These are phyloP conservation scores for Emericellopsis atlantica DNA, from an alignment of 2,329 filamentous ascomycete species.

Conservation along the genomic window DNA sequence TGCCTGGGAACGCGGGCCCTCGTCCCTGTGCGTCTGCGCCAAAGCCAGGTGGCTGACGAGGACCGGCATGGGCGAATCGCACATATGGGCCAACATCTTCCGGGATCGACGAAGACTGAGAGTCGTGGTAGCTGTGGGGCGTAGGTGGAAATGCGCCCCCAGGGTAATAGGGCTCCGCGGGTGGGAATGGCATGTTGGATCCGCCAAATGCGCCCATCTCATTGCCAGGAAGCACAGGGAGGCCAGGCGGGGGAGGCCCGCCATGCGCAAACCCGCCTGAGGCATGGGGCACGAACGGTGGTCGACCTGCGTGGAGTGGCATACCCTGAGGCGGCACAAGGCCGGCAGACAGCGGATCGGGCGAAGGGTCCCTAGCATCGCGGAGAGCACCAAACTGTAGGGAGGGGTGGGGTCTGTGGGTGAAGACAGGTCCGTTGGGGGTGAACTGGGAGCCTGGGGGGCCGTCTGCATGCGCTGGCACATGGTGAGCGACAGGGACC, in stretches of 20 bases:
- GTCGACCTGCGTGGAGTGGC: constrained; percentile 17
- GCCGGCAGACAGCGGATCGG: constrained; percentile 29
- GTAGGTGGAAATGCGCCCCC: constrained; percentile 26
- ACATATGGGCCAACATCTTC: constrained; percentile 29
- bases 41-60: constrained; percentile 18
- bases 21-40: constrained; percentile 16
- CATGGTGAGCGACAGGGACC: background rate
- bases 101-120: constrained; percentile 39
- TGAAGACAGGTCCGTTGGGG: too few relatives aligned
- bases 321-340: constrained; percentile 37
- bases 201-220: constrained; percentile 23
- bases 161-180: constrained; percentile 26
- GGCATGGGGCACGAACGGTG: constrained; percentile 17
- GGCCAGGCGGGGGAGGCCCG: constrained; percentile 20
- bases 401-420: constrained; percentile 20
- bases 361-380: constrained; percentile 45
- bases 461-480: too few relatives aligned
- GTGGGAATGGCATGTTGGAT: constrained; percentile 19
- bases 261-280: constrained; percentile 14
- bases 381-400: constrained; percentile 43
- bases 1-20: background rate
- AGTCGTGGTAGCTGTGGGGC: constrained; percentile 49
- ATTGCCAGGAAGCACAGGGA: constrained; percentile 10
- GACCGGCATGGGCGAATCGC: constrained; percentile 18
- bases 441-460: too few relatives aligned